phyloP scores from a whole-genome alignment of 148 eudicot species.

The Rhododendron simsii region DNA sequence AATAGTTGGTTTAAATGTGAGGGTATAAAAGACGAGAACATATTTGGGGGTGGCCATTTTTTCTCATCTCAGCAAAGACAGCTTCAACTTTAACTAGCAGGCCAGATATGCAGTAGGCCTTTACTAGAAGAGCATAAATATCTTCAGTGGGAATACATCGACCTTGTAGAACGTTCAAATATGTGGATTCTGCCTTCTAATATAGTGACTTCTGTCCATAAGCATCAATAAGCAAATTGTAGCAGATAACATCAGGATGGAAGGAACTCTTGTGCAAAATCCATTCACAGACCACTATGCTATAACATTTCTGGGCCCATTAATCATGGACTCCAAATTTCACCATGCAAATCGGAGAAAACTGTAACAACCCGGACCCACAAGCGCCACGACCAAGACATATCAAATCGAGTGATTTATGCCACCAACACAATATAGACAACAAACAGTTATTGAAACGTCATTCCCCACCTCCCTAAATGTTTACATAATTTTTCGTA shows the following conservation, averaged over 20 bases:
- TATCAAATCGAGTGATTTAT: no score
- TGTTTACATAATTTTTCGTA: no score
- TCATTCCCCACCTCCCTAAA: no score
- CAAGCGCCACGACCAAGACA: no score
- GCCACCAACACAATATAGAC: no score
- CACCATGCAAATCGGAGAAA: no score
- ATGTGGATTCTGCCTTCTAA: constrained; percentile 57
- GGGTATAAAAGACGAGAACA: constrained; percentile 10
- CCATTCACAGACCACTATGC: constrained; percentile 58
- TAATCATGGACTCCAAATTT: no score
- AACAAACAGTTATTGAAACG: no score
- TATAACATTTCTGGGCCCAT: no score
- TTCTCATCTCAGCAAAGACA: constrained; percentile 58
- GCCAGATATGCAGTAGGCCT: constrained; percentile 62
- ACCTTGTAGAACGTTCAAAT: constrained; percentile 62
- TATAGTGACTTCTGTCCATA: constrained; percentile 56
- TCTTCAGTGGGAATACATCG: constrained; percentile 83
- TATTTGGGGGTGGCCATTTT: constrained; percentile 65
- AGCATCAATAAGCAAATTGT: constrained; percentile 80
- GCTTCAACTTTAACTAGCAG: constrained; percentile 70
- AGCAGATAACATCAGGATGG: constrained; percentile 64
- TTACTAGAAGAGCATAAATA: constrained; percentile 78
- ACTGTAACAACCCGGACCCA: no score
- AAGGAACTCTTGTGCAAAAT: constrained; percentile 62
- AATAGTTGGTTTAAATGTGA: background rate